Percentiles rank a stretch among this genome's conserved stretches.
Conservation (phyloP, 257 asterid species). For the Striga asiatica region DNA sequence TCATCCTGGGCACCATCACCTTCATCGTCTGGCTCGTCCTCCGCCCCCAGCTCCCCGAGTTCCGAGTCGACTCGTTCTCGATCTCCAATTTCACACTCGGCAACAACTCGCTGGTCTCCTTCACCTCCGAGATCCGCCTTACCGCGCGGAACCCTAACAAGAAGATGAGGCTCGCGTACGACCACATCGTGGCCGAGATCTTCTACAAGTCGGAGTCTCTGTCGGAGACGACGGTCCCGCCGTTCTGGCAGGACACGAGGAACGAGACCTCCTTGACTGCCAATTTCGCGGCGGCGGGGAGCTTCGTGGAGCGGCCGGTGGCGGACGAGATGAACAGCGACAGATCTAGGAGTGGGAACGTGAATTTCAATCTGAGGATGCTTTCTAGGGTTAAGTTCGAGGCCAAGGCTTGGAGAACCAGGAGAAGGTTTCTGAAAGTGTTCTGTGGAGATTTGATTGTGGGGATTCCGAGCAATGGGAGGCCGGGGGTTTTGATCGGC, state of each 20-base stretch:
- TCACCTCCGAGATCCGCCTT: too few relatives aligned
- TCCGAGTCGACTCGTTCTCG: too few relatives aligned
- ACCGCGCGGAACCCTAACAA: too few relatives aligned
- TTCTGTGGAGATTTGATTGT: slow-evolving; percentile 41
- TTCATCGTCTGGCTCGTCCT: too few relatives aligned
- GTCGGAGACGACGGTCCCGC: slow-evolving; percentile 18
- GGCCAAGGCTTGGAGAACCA: slow-evolving; percentile 46
- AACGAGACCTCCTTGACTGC: slow-evolving; percentile 32
- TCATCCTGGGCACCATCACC: too few relatives aligned
- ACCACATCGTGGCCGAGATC: too few relatives aligned
- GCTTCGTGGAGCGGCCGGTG: slow-evolving; percentile 23
- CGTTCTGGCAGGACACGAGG: slow-evolving; percentile 36
- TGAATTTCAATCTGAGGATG: slow-evolving; percentile 41
- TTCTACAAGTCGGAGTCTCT: too few relatives aligned
- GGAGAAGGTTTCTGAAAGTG: slow-evolving; percentile 43
- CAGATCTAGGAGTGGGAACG: slow-evolving; percentile 18
- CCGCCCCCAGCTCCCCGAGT: too few relatives aligned
- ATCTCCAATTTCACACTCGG: too few relatives aligned
- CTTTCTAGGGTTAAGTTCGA: slow-evolving; percentile 33
- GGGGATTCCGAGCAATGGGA: slow-evolving; percentile 19
- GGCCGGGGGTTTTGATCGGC: slow-evolving; percentile 28
- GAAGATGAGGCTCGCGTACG: too few relatives aligned
- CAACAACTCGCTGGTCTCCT: too few relatives aligned
- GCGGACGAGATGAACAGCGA: slow-evolving; percentile 31
- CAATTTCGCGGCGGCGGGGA: slow-evolving; percentile 28